Evolutionary conservation across 495 filamentous ascomycete species (phyloP).

Genomic region (Chlorociboria aeruginascens): DNA sequence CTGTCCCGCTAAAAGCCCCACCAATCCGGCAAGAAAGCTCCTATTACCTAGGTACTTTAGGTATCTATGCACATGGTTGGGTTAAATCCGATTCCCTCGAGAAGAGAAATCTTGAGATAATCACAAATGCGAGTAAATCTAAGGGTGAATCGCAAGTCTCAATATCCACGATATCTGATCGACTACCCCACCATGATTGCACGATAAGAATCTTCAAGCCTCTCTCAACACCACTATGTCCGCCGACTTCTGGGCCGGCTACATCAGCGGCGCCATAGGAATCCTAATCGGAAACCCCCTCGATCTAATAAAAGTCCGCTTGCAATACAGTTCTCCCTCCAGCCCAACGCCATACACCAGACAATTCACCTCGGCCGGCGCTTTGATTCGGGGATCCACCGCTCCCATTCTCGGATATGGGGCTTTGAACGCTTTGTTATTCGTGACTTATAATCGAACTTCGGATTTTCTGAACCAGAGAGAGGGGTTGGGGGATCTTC

Average conservation of each 20-base stretch:
- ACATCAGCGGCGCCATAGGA: constrained; percentile 67
- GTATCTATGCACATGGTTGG: too few relatives aligned
- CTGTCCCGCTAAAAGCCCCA: too few relatives aligned
- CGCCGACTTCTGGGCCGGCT: constrained; percentile 78
- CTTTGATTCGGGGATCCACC: constrained; percentile 46
- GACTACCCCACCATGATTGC: background rate
- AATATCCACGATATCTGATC: background rate
- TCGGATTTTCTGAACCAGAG: constrained; percentile 19
- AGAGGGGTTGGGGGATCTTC: constrained; percentile 10
- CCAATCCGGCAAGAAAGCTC: too few relatives aligned
- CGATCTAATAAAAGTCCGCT: constrained; percentile 71
- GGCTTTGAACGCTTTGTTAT: constrained; percentile 78
- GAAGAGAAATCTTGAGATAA: too few relatives aligned
- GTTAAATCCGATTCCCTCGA: too few relatives aligned
- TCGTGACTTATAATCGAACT: constrained; percentile 72
- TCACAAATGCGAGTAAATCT: background rate
- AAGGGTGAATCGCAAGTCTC: background rate
- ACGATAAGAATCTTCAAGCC: background rate
- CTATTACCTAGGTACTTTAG: too few relatives aligned
- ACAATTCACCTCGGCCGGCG: constrained; percentile 23
- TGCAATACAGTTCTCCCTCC: constrained; percentile 44
- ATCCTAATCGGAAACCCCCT: constrained; percentile 84
- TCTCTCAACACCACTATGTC: constrained; percentile 40
- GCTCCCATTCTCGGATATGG: constrained; percentile 81
- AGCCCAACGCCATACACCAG: constrained; percentile 7